phyloP scores from a whole-genome alignment of 768 basidiomycete genomes.

The Phylloporus rhodoxanthus region DNA sequence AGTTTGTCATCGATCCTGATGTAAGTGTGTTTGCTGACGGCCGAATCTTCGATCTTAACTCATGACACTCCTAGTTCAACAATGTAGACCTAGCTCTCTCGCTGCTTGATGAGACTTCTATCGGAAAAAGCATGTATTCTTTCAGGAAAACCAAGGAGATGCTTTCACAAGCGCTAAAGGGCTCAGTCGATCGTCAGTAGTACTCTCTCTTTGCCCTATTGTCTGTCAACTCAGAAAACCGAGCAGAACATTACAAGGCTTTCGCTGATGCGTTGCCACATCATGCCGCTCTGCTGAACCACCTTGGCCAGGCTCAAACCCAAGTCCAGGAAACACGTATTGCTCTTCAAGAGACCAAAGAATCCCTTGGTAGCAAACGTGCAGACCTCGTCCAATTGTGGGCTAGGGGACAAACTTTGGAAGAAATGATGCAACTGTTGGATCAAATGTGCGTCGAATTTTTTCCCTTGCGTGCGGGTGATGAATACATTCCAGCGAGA shows the following conservation, averaged over 20 bases:
- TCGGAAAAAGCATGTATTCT: constrained; percentile 68
- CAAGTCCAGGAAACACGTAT: constrained; percentile 69
- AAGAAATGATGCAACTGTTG: constrained; percentile 92
- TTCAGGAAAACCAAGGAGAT: constrained; percentile 72
- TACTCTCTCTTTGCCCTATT: not conserved
- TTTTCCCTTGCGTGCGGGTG: constrained; percentile 5
- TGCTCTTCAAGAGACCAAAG: constrained; percentile 72
- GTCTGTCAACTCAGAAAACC: constrained; percentile 5
- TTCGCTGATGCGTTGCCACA: constrained; percentile 93
- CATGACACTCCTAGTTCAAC: constrained; percentile 61
- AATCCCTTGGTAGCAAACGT: constrained; percentile 71
- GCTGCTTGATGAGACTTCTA: constrained; percentile 70
- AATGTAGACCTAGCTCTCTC: constrained; percentile 90
- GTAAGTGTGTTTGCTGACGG: constrained; percentile 37
- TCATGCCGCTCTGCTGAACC: constrained; percentile 71
- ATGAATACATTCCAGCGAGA: constrained; percentile 53
- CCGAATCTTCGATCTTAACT: not conserved
- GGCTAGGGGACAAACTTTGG: constrained; percentile 82
- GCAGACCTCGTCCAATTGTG: constrained; percentile 88
- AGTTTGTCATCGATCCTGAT: constrained; percentile 76
- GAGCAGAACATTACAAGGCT: constrained; percentile 83
- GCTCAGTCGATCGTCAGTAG: constrained; percentile 79
- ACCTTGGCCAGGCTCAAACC: constrained; percentile 65
- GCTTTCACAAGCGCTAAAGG: constrained; percentile 75
- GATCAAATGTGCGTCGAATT: constrained; percentile 76